phyloP scores from a whole-genome alignment of 352 stramenopile genomes.

The Phytophthora sp. region DNA sequence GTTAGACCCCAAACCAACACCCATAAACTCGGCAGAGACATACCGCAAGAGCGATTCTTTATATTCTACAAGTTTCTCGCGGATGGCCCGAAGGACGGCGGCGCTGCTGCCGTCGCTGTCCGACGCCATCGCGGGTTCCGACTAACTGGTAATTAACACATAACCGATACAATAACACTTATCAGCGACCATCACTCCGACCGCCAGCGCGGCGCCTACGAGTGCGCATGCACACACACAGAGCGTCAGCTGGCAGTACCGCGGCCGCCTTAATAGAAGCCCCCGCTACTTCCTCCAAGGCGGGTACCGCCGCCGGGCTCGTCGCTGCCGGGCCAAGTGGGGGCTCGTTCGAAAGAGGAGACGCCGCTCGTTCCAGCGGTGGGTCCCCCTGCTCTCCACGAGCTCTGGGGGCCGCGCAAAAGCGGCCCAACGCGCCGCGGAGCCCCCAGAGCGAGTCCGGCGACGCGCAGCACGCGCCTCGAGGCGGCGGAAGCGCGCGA shows the following conservation, averaged over 20 bases:
- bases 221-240: slow-evolving; percentile 16
- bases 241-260: slow-evolving; percentile 12
- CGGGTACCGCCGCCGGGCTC: slow-evolving; percentile 16
- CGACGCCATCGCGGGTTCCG: slow-evolving; percentile 55
- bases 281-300: too few species aligned
- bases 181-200: slow-evolving; percentile 27
- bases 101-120: slow-evolving; percentile 47
- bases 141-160: slow-evolving; percentile 42
- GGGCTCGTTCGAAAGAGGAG: slow-evolving; percentile 26
- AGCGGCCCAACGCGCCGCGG: background rate
- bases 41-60: slow-evolving; percentile 73
- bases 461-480: slow-evolving; percentile 20
- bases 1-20: slow-evolving; percentile 12
- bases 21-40: slow-evolving; percentile 12
- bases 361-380: slow-evolving; percentile 13
- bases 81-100: slow-evolving; percentile 57
- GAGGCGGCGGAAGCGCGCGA: slow-evolving; percentile 18
- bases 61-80: slow-evolving; percentile 76
- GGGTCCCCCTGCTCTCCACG: slow-evolving; percentile 6
- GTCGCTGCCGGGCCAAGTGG: slow-evolving; percentile 10
- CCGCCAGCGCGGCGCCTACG: slow-evolving; percentile 6
- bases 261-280: slow-evolving; percentile 5
- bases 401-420: slow-evolving; percentile 17
- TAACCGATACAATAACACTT: slow-evolving; percentile 34
- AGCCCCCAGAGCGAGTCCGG: slow-evolving; percentile 29